Percentiles rank a stretch among this genome's conserved stretches.
phyloP scores from a whole-genome alignment of 1,139 yeast genomes.

The Komagataea norvegica region DNA sequence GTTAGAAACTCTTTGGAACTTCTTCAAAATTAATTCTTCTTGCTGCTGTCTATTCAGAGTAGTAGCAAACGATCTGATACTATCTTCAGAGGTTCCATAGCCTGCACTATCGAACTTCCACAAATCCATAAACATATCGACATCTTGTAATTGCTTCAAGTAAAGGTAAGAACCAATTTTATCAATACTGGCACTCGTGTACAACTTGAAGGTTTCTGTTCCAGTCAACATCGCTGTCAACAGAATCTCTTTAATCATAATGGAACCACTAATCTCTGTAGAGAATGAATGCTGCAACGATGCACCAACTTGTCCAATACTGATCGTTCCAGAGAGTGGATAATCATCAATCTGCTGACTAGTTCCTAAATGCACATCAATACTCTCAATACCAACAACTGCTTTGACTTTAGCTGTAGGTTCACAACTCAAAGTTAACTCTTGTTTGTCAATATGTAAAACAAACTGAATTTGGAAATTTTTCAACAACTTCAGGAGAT shows the following conservation, averaged over 20 bases:
- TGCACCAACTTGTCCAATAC: conserved; percentile 52
- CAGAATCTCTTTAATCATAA: conserved; percentile 49
- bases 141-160: conserved; percentile 80
- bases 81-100: conserved; percentile 7
- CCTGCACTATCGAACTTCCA: conserved; percentile 59
- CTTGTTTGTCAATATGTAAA: conserved; percentile 65
- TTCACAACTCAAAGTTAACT: conserved; percentile 76
- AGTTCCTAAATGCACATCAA: conserved; percentile 54
- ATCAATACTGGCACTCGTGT: conserved; percentile 50
- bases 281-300: conserved; percentile 88
- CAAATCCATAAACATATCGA: conserved; percentile 76
- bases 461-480: conserved; percentile 63
- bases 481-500: conserved; percentile 39
- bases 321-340: conserved; percentile 40
- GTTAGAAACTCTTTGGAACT: conserved; percentile 54
- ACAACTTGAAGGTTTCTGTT: conserved; percentile 35
- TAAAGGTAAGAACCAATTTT: conserved; percentile 64
- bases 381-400: conserved; percentile 64
- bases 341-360: conserved; percentile 40
- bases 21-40: conserved; percentile 44
- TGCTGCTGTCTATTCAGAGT: conserved; percentile 10
- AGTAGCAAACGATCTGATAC: conserved; percentile 3
- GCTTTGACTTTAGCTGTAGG: conserved; percentile 94
- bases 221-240: conserved; percentile 39
- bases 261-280: conserved; percentile 78